These are phyloP conservation scores for Mortierella alpina DNA, from an alignment of 192 early-diverging fungal genomes.

Conservation along the genomic window DNA sequence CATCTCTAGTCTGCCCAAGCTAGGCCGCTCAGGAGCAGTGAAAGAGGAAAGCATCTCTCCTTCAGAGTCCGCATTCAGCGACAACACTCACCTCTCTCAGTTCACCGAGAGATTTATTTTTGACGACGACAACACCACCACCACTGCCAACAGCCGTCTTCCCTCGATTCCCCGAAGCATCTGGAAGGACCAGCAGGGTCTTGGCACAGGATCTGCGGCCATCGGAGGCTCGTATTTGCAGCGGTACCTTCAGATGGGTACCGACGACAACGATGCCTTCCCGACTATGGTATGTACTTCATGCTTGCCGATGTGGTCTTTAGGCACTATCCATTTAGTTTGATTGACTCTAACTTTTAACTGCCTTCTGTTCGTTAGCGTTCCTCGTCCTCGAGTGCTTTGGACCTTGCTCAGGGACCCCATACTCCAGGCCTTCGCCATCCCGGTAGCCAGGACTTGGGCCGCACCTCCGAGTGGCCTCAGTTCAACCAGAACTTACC, in stretches of 20 bases:
- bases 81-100: slow-evolving; percentile 52
- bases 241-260: slow-evolving; percentile 56
- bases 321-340: neutral
- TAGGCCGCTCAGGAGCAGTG: slow-evolving; percentile 21
- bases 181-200: slow-evolving; percentile 41
- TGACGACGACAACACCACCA: slow-evolving; percentile 48
- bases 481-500: slow-evolving; percentile 50
- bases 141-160: slow-evolving; percentile 7
- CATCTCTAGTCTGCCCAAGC: slow-evolving; percentile 38
- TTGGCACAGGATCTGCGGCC: slow-evolving; percentile 25
- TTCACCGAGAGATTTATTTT: slow-evolving; percentile 59
- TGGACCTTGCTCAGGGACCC: slow-evolving; percentile 58
- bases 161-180: slow-evolving; percentile 40
- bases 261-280: slow-evolving; percentile 56
- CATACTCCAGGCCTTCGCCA: slow-evolving; percentile 50
- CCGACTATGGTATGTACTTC: slow-evolving; percentile 52
- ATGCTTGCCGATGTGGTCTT: neutral
- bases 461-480: slow-evolving; percentile 57
- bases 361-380: slow-evolving; percentile 29
- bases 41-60: slow-evolving; percentile 34
- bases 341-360: neutral
- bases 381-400: slow-evolving; percentile 53
- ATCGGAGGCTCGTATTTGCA: slow-evolving; percentile 51
- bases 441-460: slow-evolving; percentile 48
- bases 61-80: slow-evolving; percentile 41